phyloP scores from a whole-genome alignment of 352 stramenopile species.

The Elongisporangium prolatum region DNA sequence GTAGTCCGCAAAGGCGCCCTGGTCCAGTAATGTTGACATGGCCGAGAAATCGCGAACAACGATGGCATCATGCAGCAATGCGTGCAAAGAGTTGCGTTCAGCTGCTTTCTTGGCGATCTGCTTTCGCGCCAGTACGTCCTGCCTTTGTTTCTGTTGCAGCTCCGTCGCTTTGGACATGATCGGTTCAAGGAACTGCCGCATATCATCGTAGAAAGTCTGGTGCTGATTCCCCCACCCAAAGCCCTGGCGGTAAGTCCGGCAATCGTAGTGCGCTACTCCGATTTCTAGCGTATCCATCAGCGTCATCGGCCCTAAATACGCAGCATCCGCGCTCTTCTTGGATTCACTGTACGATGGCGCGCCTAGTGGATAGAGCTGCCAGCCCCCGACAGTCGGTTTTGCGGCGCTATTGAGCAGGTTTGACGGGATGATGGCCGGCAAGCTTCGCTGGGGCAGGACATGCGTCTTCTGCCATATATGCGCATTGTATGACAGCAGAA shows the following conservation, averaged over 20 bases:
- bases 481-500: conserved; percentile 47
- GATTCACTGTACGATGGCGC: neutral
- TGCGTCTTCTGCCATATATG: conserved; percentile 56
- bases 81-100: conserved; percentile 41
- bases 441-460: conserved; percentile 43
- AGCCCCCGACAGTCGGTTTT: neutral
- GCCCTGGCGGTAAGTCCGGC: conserved; percentile 22
- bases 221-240: conserved; percentile 26
- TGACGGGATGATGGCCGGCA: conserved; percentile 18
- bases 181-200: conserved; percentile 21
- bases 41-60: conserved; percentile 31
- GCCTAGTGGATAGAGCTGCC: neutral
- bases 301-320: conserved; percentile 25
- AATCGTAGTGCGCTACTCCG: conserved; percentile 39
- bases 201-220: conserved; percentile 33
- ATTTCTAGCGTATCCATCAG: conserved; percentile 43
- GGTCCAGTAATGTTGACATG: conserved; percentile 36
- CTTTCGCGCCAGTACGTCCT: conserved; percentile 39
- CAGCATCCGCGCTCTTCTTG: neutral
- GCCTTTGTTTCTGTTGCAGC: conserved; percentile 11
- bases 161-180: conserved; percentile 17
- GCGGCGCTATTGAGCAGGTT: neutral
- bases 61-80: conserved; percentile 39
- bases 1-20: conserved; percentile 61
- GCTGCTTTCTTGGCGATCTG: conserved; percentile 36